phyloP scores from a whole-genome alignment of 202 grass and related monocot genomes.

The Zizania palustris region DNA sequence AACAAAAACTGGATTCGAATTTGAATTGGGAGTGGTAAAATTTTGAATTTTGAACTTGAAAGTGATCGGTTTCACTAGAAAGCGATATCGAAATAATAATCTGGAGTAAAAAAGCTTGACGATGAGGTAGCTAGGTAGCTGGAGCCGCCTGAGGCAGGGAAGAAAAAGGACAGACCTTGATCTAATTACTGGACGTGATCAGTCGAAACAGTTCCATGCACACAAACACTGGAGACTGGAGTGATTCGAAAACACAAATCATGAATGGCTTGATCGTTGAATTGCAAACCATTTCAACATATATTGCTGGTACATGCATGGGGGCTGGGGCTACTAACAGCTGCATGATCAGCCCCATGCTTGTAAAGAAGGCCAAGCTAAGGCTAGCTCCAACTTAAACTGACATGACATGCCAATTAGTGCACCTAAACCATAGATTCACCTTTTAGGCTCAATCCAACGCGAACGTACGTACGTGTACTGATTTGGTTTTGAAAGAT shows the following conservation, averaged over 20 bases:
- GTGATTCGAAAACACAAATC: not conserved
- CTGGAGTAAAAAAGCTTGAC: not conserved
- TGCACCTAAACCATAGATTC: not conserved
- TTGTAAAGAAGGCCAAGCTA: not conserved
- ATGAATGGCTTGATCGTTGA: not conserved
- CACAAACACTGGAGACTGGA: no score
- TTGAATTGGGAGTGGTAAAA: not conserved
- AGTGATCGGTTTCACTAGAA: not conserved
- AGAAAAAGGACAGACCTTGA: not conserved
- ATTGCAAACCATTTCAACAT: not conserved
- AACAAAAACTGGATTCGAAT: not conserved
- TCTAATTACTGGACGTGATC: not conserved
- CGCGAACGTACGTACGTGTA: not conserved
- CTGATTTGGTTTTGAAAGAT: constrained; percentile 14
- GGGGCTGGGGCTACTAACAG: constrained; percentile 6
- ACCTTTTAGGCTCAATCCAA: constrained; percentile 22
- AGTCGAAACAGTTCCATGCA: not conserved
- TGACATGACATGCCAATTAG: not conserved
- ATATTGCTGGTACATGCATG: not conserved
- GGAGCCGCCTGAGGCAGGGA: not conserved
- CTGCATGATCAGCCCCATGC: not conserved
- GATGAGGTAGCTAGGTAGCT: no score
- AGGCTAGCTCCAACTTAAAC: not conserved
- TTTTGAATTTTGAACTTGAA: not conserved
- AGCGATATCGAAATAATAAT: not conserved